Conservation (phyloP, 2,329 filamentous ascomycete genomes). For the Fusarium pilosicola region DNA sequence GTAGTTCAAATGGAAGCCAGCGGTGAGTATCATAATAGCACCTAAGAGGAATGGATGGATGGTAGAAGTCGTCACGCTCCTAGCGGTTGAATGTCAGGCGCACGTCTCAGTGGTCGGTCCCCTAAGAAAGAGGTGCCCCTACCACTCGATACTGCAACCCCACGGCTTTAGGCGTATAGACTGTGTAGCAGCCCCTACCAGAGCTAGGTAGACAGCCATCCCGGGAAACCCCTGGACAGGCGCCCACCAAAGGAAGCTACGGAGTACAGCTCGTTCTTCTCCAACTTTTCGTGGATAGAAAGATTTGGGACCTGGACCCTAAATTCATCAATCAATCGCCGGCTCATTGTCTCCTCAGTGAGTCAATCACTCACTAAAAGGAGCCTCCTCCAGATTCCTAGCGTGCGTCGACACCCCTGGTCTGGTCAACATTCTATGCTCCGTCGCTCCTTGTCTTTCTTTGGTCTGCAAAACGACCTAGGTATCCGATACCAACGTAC, state of each 20-base stretch:
- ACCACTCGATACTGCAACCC: slow-evolving; percentile 26
- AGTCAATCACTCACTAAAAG: slow-evolving; percentile 9
- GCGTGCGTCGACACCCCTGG: slow-evolving; percentile 13
- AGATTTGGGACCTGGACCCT: slow-evolving; percentile 21
- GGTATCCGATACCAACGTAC: slow-evolving; percentile 18
- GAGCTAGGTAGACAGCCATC: slow-evolving; percentile 21
- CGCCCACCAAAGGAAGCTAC: slow-evolving; percentile 21
- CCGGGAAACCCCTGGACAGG: slow-evolving; percentile 33
- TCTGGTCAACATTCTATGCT: slow-evolving; percentile 14
- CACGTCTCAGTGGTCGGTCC: slow-evolving; percentile 33
- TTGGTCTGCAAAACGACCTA: slow-evolving; percentile 5
- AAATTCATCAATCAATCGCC: slow-evolving; percentile 24
- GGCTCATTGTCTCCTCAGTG: not conserved
- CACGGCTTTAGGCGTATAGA: slow-evolving; percentile 27
- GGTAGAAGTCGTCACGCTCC: slow-evolving; percentile 1
- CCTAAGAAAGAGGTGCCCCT: slow-evolving; percentile 31
- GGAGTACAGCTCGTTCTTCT: slow-evolving; percentile 19
- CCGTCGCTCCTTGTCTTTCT: slow-evolving; percentile 4
- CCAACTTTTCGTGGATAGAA: slow-evolving; percentile 21
- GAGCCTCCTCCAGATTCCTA: slow-evolving; percentile 7
- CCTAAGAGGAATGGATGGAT: not conserved
- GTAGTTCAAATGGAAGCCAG: slow-evolving; percentile 3
- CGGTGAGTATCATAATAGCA: slow-evolving; percentile 17
- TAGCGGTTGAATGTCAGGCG: slow-evolving; percentile 21
- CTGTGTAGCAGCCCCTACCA: slow-evolving; percentile 31